Evolutionary conservation across 2,329 filamentous ascomycete genomes (phyloP), one percentile per base, ranked within the genome.

Genomic region (Huntiella abstrusa): DNA sequence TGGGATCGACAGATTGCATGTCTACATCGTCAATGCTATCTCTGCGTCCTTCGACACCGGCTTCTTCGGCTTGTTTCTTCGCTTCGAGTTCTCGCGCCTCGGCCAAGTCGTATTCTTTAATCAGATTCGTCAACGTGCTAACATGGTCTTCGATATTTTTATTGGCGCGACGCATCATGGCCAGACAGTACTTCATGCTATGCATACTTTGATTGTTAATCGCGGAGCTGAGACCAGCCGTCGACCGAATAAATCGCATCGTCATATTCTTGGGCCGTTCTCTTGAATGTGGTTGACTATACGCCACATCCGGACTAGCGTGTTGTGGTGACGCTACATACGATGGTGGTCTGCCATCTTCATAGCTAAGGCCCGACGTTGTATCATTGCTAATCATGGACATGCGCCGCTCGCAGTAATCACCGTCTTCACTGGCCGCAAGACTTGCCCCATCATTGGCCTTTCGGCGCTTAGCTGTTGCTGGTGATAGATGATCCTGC

Each of bases 161-260:
- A 51, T 93, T 93, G 1, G 84, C 84, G 70, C 79, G 81, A 19
- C 78, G 73, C 41, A 96, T 66, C 70, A 86, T 83, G 17, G 72
- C 71, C 2, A 96, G 65, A 52, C 87, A 95, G 55, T 85, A 88
- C 54, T 83, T 85, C 37, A 98, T 65, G 51, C 81, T 91, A 44
- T 78, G 75, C 6, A 95, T 65, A 16, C 84, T 93, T 56, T 91
- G 81, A 13, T 92, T 81, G 55, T 82, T 92, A 71, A 98, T 85
- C 1, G 91, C 86, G 12, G 93, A 80, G 52, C 86, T 86, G 1
- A 96, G 70, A 0, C 86, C 88, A 1, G 86, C 93, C 0, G 88
- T 95, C 4, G 84, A 87, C 59, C 93, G 83, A 53, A 94, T 82
- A 13, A 95, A 67, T 11, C 86, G 77, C 49, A 46, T 48, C 4